Conservation (phyloP, 1,284 basidiomycete species). For the Malassezia restricta region DNA sequence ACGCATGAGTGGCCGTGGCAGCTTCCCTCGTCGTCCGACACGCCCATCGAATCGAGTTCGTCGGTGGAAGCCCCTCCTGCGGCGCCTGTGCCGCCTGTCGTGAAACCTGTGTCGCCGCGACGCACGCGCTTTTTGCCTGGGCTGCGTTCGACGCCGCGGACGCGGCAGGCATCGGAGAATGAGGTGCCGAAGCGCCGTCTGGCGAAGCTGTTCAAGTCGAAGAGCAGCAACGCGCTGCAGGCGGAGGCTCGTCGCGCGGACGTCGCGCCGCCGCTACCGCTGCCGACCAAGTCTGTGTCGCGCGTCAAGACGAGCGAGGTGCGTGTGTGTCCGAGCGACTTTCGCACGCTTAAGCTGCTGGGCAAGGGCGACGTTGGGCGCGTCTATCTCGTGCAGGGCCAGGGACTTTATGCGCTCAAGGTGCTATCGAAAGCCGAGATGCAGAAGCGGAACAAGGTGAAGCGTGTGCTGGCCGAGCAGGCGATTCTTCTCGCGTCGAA, state of each 20-base stretch:
- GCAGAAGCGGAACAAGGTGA: constrained; percentile 46
- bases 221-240: constrained; percentile 9
- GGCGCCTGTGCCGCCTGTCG: background rate
- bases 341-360: constrained; percentile 44
- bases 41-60: no score
- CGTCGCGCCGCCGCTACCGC: background rate
- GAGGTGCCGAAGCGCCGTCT: constrained; percentile 1
- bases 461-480: constrained; percentile 44
- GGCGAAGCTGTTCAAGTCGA: constrained; percentile 14
- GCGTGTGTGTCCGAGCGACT: constrained; percentile 38
- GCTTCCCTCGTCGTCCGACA: no score
- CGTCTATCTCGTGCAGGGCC: constrained; percentile 40
- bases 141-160: background rate
- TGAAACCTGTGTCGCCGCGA: background rate
- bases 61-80: background rate
- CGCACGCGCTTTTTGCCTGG: background rate
- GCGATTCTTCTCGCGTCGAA: constrained; percentile 41
- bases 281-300: background rate
- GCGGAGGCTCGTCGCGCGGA: background rate
- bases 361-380: constrained; percentile 46
- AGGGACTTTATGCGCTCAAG: constrained; percentile 43
- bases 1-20: no score
- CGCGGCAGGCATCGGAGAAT: background rate
- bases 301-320: constrained; percentile 65
- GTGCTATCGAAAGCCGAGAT: constrained; percentile 45